Conservation (phyloP, 495 filamentous ascomycete genomes). For the Durotheca rogersii region DNA sequence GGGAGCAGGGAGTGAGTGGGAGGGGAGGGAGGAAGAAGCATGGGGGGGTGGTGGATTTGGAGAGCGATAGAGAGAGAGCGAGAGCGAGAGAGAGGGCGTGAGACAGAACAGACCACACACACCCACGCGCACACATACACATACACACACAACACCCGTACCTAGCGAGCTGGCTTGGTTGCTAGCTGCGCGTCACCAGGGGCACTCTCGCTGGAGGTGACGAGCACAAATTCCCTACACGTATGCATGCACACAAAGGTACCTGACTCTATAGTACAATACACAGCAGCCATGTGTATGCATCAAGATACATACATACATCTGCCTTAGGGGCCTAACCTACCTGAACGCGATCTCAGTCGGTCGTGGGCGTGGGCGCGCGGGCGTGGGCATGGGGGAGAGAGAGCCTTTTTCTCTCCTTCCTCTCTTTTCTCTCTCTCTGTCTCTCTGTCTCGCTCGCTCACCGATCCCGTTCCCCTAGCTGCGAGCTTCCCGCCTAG, state of each 20-base stretch:
- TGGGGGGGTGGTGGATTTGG: too few relatives aligned
- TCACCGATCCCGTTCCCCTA: constrained; percentile 21
- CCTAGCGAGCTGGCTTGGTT: constrained; percentile 8
- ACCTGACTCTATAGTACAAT: too few relatives aligned
- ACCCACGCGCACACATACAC: not conserved
- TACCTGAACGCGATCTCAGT: too few relatives aligned
- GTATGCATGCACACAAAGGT: not conserved
- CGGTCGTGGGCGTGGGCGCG: too few relatives aligned
- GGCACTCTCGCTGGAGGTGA: constrained; percentile 13
- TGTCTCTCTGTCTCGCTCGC: too few relatives aligned
- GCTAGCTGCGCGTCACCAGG: constrained; percentile 26
- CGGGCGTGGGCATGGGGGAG: constrained; percentile 8
- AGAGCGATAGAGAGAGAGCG: too few relatives aligned
- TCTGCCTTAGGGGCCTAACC: too few relatives aligned
- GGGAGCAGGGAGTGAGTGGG: too few relatives aligned
- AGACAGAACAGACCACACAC: not conserved
- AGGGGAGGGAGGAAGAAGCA: too few relatives aligned
- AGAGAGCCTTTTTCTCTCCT: too few relatives aligned
- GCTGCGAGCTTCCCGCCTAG: constrained; percentile 17
- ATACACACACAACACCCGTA: not conserved
- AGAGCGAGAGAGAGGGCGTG: not conserved
- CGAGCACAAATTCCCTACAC: constrained; percentile 16
- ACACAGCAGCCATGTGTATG: too few relatives aligned
- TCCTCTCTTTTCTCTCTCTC: too few relatives aligned
- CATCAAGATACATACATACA: constrained; percentile 6